These are phyloP conservation scores for Microcyclospora pomicola DNA, from an alignment of 2,329 filamentous ascomycete species.

Conservation along the genomic window DNA sequence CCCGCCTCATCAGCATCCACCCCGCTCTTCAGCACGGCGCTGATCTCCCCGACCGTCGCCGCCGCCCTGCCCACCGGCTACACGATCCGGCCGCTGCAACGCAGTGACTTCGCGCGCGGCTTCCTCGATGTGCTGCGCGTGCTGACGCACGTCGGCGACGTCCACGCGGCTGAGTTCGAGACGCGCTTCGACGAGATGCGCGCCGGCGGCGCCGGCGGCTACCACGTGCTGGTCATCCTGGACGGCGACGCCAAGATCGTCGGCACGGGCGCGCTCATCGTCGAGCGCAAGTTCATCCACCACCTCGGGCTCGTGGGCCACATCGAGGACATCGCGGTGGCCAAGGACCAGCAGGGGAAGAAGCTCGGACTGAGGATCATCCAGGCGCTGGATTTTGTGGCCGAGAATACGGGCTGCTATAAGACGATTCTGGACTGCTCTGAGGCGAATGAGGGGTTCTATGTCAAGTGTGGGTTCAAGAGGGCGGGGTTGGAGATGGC, in stretches of 20 bases:
- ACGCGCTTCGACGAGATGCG: conserved; percentile 73
- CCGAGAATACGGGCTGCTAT: conserved; percentile 82
- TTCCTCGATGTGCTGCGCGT: conserved; percentile 88
- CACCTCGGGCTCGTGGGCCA: conserved; percentile 74
- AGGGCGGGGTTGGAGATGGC: conserved; percentile 91
- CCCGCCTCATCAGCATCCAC: too few species aligned
- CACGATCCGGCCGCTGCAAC: conserved; percentile 64
- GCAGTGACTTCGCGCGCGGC: conserved; percentile 62
- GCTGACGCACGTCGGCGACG: conserved; percentile 83
- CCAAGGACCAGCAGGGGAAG: conserved; percentile 92
- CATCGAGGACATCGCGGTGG: conserved; percentile 94
- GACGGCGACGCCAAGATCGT: conserved; percentile 60
- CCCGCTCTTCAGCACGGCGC: conserved; percentile 58
- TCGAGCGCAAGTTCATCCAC: conserved; percentile 90
- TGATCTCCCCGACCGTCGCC: conserved; percentile 65
- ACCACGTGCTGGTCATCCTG: conserved; percentile 77
- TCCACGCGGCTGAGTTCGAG: conserved; percentile 59
- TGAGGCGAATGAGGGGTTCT: conserved; percentile 93
- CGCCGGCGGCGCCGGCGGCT: conserved; percentile 45
- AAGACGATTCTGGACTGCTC: conserved; percentile 96
- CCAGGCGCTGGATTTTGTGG: conserved; percentile 80
- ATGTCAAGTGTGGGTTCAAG: conserved; percentile 93
- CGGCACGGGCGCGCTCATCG: conserved; percentile 78
- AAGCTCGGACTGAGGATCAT: conserved; percentile 88
- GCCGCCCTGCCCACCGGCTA: conserved; percentile 67